Percentiles rank a stretch among this genome's conserved stretches.
Conservation (phyloP, 2,329 filamentous ascomycete species). For the Fusarium pseudograminearum region DNA sequence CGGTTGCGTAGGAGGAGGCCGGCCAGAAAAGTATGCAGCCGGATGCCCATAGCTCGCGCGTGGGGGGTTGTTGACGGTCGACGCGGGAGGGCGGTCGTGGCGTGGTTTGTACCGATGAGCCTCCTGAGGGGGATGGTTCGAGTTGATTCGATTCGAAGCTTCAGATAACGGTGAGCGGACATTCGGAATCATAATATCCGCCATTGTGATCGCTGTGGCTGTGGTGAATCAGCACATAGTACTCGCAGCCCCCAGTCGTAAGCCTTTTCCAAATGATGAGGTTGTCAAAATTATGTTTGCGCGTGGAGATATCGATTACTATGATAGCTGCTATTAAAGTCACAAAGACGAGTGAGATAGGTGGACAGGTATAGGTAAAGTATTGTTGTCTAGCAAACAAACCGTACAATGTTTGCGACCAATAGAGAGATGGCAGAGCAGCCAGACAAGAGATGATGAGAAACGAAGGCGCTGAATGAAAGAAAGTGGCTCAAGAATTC, state of each 20-base stretch:
- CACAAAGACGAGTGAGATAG: not conserved
- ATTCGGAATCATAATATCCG: conserved; percentile 50
- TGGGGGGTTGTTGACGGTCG: conserved; percentile 27
- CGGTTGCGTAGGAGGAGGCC: conserved; percentile 21
- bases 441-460: conserved; percentile 28
- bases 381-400: conserved; percentile 23
- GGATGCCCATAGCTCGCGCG: conserved; percentile 33
- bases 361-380: not conserved
- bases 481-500: conserved; percentile 19
- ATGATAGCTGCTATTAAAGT: conserved; percentile 11
- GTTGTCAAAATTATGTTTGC: conserved; percentile 26
- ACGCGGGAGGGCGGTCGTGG: conserved; percentile 41
- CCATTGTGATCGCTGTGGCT: conserved; percentile 47
- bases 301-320: conserved; percentile 4
- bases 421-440: conserved; percentile 12
- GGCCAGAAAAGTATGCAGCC: conserved; percentile 35
- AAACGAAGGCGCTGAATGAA: conserved; percentile 21
- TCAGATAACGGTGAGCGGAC: conserved; percentile 60
- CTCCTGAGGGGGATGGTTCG: conserved; percentile 49
- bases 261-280: conserved; percentile 22
- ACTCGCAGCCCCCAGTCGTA: conserved; percentile 34
- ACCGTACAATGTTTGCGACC: conserved; percentile 16
- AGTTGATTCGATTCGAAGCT: conserved; percentile 62
- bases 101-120: conserved; percentile 50
- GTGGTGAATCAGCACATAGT: conserved; percentile 54